Conservation (phyloP, 1,284 basidiomycete species). For the Rhodotorula sp. region DNA sequence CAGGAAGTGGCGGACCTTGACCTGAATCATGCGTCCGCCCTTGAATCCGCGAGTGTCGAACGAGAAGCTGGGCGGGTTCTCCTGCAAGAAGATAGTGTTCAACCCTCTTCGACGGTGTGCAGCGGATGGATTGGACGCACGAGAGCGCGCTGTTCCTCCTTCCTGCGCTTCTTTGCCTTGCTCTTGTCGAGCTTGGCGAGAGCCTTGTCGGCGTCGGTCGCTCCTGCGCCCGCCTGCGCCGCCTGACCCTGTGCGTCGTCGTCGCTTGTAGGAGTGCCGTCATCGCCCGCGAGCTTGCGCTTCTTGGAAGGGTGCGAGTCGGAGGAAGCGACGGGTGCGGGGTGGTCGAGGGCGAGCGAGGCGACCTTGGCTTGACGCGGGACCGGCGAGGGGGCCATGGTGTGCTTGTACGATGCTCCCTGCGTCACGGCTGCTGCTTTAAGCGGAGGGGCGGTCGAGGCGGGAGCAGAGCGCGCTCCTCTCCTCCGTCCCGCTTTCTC, state of each 20-base stretch:
- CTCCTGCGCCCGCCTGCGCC: not conserved
- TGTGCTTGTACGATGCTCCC: not conserved
- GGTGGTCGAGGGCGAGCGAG: slow-evolving; percentile 9
- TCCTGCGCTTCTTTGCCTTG: slow-evolving; percentile 42
- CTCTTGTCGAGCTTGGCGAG: slow-evolving; percentile 39
- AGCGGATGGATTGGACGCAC: slow-evolving; percentile 3
- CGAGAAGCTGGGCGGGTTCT: slow-evolving; percentile 45
- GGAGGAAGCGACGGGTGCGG: slow-evolving; percentile 9
- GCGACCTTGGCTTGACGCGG: slow-evolving; percentile 14
- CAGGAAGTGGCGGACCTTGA: slow-evolving; percentile 35
- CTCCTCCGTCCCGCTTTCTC: not conserved
- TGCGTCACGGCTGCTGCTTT: not conserved
- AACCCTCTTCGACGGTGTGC: no score
- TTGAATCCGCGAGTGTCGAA: slow-evolving; percentile 48
- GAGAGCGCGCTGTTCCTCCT: slow-evolving; percentile 40
- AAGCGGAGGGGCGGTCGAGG: not conserved
- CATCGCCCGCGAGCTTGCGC: slow-evolving; percentile 21
- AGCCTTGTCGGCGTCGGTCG: not conserved
- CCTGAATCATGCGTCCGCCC: slow-evolving; percentile 42
- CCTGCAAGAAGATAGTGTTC: not conserved
- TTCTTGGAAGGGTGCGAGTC: slow-evolving; percentile 12
- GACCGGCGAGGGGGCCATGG: not conserved
- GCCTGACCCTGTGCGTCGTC: not conserved
- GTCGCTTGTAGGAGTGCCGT: not conserved
- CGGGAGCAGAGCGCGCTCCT: not conserved